Base-by-base conservation (phyloP, 495 filamentous ascomycete species). In the Penicillium bialowiezense region DNA sequence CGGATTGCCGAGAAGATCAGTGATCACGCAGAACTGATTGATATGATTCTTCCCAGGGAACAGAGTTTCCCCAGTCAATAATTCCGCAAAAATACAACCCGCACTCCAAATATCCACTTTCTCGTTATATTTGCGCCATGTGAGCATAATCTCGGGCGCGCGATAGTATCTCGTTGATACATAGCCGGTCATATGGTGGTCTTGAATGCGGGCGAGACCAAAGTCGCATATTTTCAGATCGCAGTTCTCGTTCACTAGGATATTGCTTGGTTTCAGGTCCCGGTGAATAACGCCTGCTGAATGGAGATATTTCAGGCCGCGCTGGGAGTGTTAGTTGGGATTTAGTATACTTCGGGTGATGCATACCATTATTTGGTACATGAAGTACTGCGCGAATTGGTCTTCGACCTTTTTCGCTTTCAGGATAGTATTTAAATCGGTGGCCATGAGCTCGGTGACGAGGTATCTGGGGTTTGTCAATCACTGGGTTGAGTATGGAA, bases 221-320 rank as follows among this genome's bases (percentile, higher is more conserved):
- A 98, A 98, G 69, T 98, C 93, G 78, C 93, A 98, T 66, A 98
- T 98, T 73, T 97, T 98, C 33, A 98, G 75, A 67, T 98, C 93
- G 69, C 93, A 98, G 63, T 98, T 98, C 69, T 98, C 93, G 69
- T 98, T 98, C 70, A 98, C 87, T 26, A 98, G 78, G 61, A 98
- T 98, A 68, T 98, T 98, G 76, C 89, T 93, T 21, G 93, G 93
- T 68, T 98, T 98, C 39, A 98, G 79, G 60, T 98, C 93, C 44
- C 93, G 88, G 61, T 98, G 93, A 48, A 98, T 89, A 45, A 98
- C 93, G 41, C 93, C 93, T n/a, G 93, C 93, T 1, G 93, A 97
- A 69, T 98, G 93, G 44, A 98, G 91, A 68, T 97, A 98, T 83
- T 98, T 98, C 49, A 98, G 74, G 32, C 93, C 93, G 40, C 93